phyloP scores from a whole-genome alignment of 495 filamentous ascomycete genomes.

The Neurospora sublineolata region DNA sequence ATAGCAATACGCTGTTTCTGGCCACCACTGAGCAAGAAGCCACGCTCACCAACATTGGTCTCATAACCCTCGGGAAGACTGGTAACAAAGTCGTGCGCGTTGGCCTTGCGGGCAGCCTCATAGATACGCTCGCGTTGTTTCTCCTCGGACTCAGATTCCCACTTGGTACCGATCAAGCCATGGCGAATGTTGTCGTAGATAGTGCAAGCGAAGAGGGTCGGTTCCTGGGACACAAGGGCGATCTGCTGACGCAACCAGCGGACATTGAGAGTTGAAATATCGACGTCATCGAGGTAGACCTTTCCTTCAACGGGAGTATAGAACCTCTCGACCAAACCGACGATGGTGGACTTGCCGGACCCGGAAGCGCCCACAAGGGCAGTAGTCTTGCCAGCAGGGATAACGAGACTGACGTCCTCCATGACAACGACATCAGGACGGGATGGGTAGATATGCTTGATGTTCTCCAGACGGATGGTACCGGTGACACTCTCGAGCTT shows the following conservation, averaged over 20 bases:
- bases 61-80: conserved; percentile 81
- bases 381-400: conserved; percentile 78
- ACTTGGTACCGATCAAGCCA: conserved; percentile 76
- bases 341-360: conserved; percentile 83
- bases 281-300: conserved; percentile 73
- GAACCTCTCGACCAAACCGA: conserved; percentile 85
- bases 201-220: conserved; percentile 70
- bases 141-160: conserved; percentile 54
- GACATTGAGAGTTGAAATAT: conserved; percentile 71
- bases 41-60: conserved; percentile 90
- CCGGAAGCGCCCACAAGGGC: conserved; percentile 82
- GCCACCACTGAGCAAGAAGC: conserved; percentile 83
- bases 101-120: conserved; percentile 79
- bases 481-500: conserved; percentile 64
- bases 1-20: conserved; percentile 89
- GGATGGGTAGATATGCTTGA: conserved; percentile 92
- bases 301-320: conserved; percentile 76
- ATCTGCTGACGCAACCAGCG: conserved; percentile 88
- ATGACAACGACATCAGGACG: conserved; percentile 82
- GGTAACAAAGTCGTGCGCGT: conserved; percentile 83
- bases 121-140: conserved; percentile 57
- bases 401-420: conserved; percentile 61
- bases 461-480: conserved; percentile 65
- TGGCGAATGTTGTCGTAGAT: conserved; percentile 80
- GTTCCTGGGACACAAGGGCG: conserved; percentile 76